These are phyloP conservation scores for Parafenestella ontariensis DNA, from an alignment of 2,329 filamentous ascomycete genomes.

Conservation along the genomic window DNA sequence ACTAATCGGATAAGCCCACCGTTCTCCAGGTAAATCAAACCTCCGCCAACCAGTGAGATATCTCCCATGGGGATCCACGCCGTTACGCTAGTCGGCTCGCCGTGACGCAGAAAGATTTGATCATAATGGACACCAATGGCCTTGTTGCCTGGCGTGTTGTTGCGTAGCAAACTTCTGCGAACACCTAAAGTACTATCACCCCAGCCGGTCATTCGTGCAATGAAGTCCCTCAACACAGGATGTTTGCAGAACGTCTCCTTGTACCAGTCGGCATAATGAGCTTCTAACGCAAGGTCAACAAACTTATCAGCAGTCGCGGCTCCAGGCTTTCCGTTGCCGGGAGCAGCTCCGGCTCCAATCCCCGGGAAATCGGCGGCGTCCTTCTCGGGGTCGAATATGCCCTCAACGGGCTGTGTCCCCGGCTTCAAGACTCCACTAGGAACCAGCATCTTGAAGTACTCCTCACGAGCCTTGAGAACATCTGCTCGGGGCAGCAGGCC, in stretches of 20 bases:
- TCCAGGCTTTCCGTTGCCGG: constrained; percentile 55
- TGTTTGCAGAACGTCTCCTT: constrained; percentile 63
- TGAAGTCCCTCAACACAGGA: constrained; percentile 57
- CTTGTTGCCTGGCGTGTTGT: constrained; percentile 64
- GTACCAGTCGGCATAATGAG: constrained; percentile 57
- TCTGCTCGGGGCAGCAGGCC: constrained; percentile 61
- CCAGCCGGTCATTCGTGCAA: constrained; percentile 63
- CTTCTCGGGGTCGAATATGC: constrained; percentile 59
- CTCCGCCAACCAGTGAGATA: constrained; percentile 62
- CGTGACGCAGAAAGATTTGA: constrained; percentile 64
- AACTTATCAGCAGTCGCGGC: constrained; percentile 53
- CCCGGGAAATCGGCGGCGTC: constrained; percentile 57
- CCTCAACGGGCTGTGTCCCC: constrained; percentile 59
- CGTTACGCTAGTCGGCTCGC: constrained; percentile 62
- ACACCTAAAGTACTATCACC: constrained; percentile 55
- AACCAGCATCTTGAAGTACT: constrained; percentile 62
- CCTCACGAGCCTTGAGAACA: constrained; percentile 59
- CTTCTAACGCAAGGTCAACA: constrained; percentile 60
- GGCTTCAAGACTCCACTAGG: constrained; percentile 65
- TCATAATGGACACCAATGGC: constrained; percentile 68
- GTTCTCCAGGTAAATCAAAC: constrained; percentile 66
- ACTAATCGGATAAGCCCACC: constrained; percentile 27
- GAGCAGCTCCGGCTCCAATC: constrained; percentile 60
- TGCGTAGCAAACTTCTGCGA: constrained; percentile 60
- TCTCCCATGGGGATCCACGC: constrained; percentile 66